phyloP scores from a whole-genome alignment of 805 yeast genomes.

The Jamesozyma gamospora region DNA sequence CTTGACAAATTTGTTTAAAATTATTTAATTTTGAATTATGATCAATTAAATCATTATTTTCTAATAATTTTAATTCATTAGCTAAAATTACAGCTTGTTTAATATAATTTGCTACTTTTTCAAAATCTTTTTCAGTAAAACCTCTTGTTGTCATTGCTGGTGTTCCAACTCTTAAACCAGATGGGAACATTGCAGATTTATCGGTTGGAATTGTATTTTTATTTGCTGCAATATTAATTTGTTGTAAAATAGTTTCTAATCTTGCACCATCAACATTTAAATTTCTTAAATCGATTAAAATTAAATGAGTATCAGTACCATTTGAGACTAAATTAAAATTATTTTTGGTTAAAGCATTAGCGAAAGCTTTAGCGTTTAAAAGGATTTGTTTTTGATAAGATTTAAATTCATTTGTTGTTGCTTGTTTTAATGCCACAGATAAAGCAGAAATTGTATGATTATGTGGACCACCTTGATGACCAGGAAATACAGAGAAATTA shows the following conservation, averaged over 20 bases:
- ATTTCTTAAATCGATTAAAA: constrained; percentile 72
- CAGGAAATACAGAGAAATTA: constrained; percentile 97
- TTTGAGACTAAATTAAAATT: constrained; percentile 75
- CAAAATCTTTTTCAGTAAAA: constrained; percentile 67
- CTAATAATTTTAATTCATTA: constrained; percentile 43
- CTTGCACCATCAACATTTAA: constrained; percentile 88
- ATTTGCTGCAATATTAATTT: constrained; percentile 86
- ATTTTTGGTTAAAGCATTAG: constrained; percentile 48
- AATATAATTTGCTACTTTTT: constrained; percentile 68
- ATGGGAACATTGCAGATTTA: constrained; percentile 89
- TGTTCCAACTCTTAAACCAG: constrained; percentile 93
- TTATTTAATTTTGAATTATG: constrained; percentile 52
- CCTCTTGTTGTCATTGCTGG: constrained; percentile 99
- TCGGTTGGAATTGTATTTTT: constrained; percentile 97
- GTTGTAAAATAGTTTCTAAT: constrained; percentile 81
- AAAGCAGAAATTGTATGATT: constrained; percentile 95
- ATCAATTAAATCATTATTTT: constrained; percentile 52
- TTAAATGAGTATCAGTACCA: constrained; percentile 93
- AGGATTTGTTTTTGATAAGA: constrained; percentile 78
- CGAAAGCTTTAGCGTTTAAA: constrained; percentile 71
- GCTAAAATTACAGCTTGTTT: constrained; percentile 70
- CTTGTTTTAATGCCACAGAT: constrained; percentile 91
- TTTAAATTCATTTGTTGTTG: constrained; percentile 77
- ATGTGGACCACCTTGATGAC: constrained; percentile 99
- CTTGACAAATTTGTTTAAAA: constrained; percentile 63